Percentiles rank a stretch among this genome's conserved stretches.
These are phyloP conservation scores for Thamnidium elegans DNA, from an alignment of 192 early-diverging fungal genomes.

Conservation along the genomic window DNA sequence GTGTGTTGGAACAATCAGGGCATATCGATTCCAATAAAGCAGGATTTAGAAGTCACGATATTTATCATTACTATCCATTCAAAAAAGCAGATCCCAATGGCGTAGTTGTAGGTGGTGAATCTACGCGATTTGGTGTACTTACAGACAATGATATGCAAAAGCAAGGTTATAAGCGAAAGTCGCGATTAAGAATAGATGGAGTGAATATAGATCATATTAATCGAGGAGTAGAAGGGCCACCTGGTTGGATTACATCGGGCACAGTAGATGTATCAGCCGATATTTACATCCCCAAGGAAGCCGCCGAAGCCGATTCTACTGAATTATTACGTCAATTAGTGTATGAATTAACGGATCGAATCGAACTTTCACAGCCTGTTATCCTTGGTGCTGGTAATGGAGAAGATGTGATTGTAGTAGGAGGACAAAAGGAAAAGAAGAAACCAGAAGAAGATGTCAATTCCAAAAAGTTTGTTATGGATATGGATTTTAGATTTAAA, in stretches of 20 bases:
- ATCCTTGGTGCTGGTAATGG: slow-evolving; percentile 45
- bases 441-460: slow-evolving; percentile 9
- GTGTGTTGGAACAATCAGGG: slow-evolving; percentile 32
- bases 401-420: slow-evolving; percentile 47
- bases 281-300: slow-evolving; percentile 59
- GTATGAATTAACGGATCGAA: slow-evolving; percentile 67
- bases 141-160: slow-evolving; percentile 37
- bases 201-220: slow-evolving; percentile 91
- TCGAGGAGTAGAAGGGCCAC: slow-evolving; percentile 77
- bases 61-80: slow-evolving; percentile 37
- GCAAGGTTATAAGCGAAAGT: slow-evolving; percentile 40
- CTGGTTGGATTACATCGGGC: slow-evolving; percentile 92
- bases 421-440: slow-evolving; percentile 26
- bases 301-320: slow-evolving; percentile 35
- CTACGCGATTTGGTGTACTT: slow-evolving; percentile 29
- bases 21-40: slow-evolving; percentile 28
- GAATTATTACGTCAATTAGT: slow-evolving; percentile 61
- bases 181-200: slow-evolving; percentile 82
- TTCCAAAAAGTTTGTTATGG: slow-evolving; percentile 53
- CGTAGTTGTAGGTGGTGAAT: slow-evolving; percentile 37
- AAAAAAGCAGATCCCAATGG: slow-evolving; percentile 31
- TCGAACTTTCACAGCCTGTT: slow-evolving; percentile 54
- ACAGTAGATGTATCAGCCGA: slow-evolving; percentile 78
- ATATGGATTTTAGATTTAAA: slow-evolving; percentile 83
- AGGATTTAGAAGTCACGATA: slow-evolving; percentile 34